phyloP scores from a whole-genome alignment of 2,329 filamentous ascomycete genomes.

The Sporothrix protearum region DNA sequence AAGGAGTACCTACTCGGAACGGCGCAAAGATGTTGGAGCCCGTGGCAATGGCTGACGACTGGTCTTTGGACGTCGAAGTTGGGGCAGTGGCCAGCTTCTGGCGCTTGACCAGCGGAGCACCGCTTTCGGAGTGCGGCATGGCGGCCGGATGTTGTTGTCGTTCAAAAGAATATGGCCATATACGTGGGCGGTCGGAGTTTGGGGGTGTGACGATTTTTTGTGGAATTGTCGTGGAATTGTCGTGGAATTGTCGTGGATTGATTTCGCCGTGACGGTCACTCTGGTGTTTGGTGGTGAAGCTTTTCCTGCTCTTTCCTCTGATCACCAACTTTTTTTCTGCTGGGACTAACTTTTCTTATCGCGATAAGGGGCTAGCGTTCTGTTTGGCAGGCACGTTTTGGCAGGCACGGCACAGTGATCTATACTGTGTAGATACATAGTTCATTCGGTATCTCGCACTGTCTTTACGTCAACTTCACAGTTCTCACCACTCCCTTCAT shows the following conservation, averaged over 20 bases:
- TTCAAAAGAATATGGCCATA: not conserved
- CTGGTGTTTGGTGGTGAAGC: not conserved
- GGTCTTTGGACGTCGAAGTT: conserved; percentile 37
- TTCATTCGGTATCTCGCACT: not conserved
- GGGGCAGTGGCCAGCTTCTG: conserved; percentile 54
- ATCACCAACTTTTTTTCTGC: conserved; percentile 24
- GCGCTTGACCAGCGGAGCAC: conserved; percentile 68
- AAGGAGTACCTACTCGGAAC: conserved; percentile 65
- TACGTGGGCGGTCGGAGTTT: not conserved
- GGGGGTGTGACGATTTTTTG: not conserved
- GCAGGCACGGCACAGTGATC: not conserved
- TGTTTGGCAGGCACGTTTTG: not conserved
- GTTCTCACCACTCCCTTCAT: conserved; percentile 23
- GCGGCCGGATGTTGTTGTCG: conserved; percentile 7
- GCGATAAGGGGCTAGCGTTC: not conserved
- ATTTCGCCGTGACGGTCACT: not conserved
- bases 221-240: not conserved
- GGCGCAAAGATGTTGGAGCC: conserved; percentile 85
- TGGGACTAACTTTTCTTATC: conserved; percentile 20
- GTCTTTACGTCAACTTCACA: not conserved
- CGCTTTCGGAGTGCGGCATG: conserved; percentile 58
- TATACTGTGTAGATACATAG: not conserved
- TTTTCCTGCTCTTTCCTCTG: conserved; percentile 19
- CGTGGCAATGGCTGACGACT: conserved; percentile 43
- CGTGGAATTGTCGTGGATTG: not conserved